Evolutionary conservation across 495 filamentous ascomycete genomes (phyloP), one percentile per base, ranked within the genome.

Genomic region (Aspergillus steynii): DNA sequence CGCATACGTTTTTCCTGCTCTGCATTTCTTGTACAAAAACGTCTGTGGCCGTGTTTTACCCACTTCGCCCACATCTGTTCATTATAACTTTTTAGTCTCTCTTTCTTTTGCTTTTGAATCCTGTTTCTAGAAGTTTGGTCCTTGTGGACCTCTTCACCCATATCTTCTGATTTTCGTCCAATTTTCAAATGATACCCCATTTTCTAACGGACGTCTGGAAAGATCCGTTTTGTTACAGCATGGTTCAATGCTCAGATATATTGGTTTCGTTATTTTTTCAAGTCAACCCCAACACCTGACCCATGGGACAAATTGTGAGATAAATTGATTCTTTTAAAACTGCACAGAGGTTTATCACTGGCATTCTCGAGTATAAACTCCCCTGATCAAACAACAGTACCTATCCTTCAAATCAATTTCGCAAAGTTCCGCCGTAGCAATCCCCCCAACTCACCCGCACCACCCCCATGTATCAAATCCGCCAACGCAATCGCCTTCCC

Each of bases 401-500:
- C 7, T 25, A 26, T 10, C 6, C 47, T 28, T 34, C 45, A 53
- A 29, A 74, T 77, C 70, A 90, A 68, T 49, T 67, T 78, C 31
- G 75, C 60, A 60, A 83, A 79, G 56, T 84, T 88, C 34, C 69
- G 74, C 66, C 86, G 74, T 56, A 92, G 71, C 34, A 81, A 56
- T 50, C 63, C 68, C 58, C 82, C 81, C 65, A 92, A 66, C 9
- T 61, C 65, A 0, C 76, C 81, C 12, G 58, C 29, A 14, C 60
- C 6, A 12, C 1, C 29, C 66, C 85, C 84, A 3, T 69, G 66
- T 53, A 81, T 77, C 62, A 82, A 79, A 53, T 81, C 77, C 15
- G 90, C 86, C 57, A 96, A 59, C 5, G 75, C 77, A 55, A 93
- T 77, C 0, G 90, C 87, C 69, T 87, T 86, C 42, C 76, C 74